Evolutionary conservation across 2,329 filamentous ascomycete species (phyloP), one percentile per base, ranked within the genome.

Genomic region (Metarhizium robertsii): DNA sequence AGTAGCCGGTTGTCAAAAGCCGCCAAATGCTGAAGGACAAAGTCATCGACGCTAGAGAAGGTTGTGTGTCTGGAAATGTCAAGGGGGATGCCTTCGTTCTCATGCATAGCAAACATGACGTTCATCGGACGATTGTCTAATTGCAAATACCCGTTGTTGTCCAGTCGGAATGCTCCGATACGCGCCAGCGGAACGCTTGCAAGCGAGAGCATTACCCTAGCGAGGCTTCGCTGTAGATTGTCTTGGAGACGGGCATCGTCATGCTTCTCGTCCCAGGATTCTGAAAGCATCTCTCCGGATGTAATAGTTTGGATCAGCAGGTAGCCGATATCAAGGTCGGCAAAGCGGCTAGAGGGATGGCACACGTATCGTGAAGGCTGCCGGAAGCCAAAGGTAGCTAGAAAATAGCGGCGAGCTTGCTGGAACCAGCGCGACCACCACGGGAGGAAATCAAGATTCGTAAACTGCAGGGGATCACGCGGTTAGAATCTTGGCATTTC

Each of bases 191-290:
- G 63, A 30, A 67, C 42, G n/a, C 60, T 62, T 11, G 66, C 62
- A 7, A 70, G 61, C 3, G 64, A 64, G n/a, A 69, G 57, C 46
- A 69, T 65, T 34, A 66, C 58, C 32, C 59, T 61, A 11, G 64
- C 60, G 53, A 71, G 59, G 47, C 61, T 64, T 58, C 58, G 60
- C 55, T 71, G 68, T 13, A 71, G 60, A 10, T 64, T 68, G n/a
- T 40, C 38, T 52, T 57, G 58, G 25, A 59, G 59, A 34, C 53
- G 55, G 30, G 18, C 38, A 46, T 61, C 58, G 14, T 59, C 38
- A 32, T 50, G 52, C 30, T 60, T 58, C 38, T 60, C 57, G 32
- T 62, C 57, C 61, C 58, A 64, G 13, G 60, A 58, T 20, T 52
- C 43, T 25, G 61, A 62, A 52, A 64, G 61, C 54, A 62, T 60